phyloP scores from a whole-genome alignment of 179 eudicot species.

The Drosera spatulata region DNA sequence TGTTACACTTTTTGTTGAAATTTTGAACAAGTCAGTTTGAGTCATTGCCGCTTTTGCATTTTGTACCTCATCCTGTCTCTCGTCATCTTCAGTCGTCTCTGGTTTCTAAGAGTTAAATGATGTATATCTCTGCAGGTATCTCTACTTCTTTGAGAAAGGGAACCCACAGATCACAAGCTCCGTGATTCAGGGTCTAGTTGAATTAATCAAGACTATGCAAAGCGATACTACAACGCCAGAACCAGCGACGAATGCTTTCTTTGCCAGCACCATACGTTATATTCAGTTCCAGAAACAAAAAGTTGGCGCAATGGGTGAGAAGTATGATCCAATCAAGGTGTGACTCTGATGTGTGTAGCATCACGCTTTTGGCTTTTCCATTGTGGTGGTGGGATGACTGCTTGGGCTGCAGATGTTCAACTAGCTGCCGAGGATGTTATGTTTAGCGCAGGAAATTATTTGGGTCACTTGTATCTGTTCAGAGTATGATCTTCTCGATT shows the following conservation, averaged over 20 bases:
- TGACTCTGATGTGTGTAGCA: constrained; percentile 14
- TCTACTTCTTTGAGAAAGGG: constrained; percentile 17
- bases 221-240: constrained; percentile 37
- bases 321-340: constrained; percentile 54
- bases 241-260: constrained; percentile 45
- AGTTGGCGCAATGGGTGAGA: constrained; percentile 89
- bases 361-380: background rate
- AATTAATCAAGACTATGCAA: constrained; percentile 76
- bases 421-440: too few relatives aligned
- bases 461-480: too few relatives aligned
- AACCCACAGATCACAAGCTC: constrained; percentile 56
- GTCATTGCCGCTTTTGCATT: background rate
- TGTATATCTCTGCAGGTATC: constrained; percentile 47
- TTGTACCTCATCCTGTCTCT: background rate
- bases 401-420: too few relatives aligned
- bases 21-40: constrained; percentile 82
- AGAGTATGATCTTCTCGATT: too few relatives aligned
- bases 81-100: background rate
- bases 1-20: constrained; percentile 83
- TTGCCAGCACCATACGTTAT: constrained; percentile 64
- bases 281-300: constrained; percentile 96
- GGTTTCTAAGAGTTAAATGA: background rate
- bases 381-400: background rate
- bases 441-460: too few relatives aligned
- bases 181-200: constrained; percentile 76